These are phyloP conservation scores for Bremia lactucae DNA, from an alignment of 352 stramenopile genomes.

Conservation along the genomic window DNA sequence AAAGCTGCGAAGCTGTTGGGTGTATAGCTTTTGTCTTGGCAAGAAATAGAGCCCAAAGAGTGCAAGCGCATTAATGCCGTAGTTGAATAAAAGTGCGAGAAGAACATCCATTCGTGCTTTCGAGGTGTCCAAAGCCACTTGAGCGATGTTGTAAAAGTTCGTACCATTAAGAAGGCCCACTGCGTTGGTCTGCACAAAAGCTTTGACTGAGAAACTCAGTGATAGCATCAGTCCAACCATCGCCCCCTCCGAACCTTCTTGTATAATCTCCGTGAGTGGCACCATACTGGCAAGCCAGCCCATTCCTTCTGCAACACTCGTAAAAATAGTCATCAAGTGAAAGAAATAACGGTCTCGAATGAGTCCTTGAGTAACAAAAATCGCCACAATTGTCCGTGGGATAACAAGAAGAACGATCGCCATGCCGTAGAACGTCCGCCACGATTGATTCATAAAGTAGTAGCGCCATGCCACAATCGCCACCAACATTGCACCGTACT, in stretches of 20 bases:
- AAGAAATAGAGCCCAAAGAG: conserved; percentile 28
- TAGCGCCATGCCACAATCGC: conserved; percentile 25
- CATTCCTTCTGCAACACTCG: conserved; percentile 10
- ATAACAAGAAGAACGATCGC: conserved; percentile 20
- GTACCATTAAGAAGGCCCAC: conserved; percentile 21
- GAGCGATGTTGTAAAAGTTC: conserved; percentile 25
- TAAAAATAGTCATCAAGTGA: conserved; percentile 16
- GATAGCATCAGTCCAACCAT: conserved; percentile 35
- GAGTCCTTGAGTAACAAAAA: conserved; percentile 21
- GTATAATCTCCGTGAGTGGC: conserved; percentile 40
- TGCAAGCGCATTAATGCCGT: conserved; percentile 30
- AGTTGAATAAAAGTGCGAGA: conserved; percentile 26
- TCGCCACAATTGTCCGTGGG: conserved; percentile 14
- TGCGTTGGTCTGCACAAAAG: conserved; percentile 32
- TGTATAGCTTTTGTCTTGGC: conserved; percentile 47
- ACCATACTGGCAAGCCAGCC: conserved; percentile 23
- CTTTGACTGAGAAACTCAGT: conserved; percentile 26
- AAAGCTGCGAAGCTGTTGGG: conserved; percentile 48
- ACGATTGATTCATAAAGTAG: conserved; percentile 34
- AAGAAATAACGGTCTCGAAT: conserved; percentile 24
- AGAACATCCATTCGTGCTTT: conserved; percentile 17
- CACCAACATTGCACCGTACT: conserved; percentile 13
- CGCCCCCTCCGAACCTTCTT: conserved; percentile 41
- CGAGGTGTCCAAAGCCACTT: conserved; percentile 11
- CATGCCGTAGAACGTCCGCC: conserved; percentile 24